phyloP scores from a whole-genome alignment of 169 alveolate species.

The Eimeria sp. region DNA sequence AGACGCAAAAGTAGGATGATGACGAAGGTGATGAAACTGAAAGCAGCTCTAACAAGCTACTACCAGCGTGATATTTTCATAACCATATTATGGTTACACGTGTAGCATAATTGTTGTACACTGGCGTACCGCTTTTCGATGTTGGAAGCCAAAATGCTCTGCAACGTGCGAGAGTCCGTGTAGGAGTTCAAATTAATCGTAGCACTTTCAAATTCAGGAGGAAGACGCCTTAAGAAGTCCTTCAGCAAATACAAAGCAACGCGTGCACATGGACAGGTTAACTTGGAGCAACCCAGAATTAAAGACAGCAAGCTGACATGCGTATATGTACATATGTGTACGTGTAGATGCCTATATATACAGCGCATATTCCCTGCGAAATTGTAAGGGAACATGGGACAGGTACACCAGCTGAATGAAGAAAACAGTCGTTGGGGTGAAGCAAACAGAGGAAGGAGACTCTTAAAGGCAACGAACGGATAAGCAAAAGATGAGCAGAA shows the following conservation, averaged over 20 bases:
- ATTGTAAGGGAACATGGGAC: no score
- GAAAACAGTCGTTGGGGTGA: no score
- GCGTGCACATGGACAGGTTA: neutral
- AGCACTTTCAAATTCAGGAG: constrained; percentile 90
- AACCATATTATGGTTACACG: no score
- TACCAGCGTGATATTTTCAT: no score
- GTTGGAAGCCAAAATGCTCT: constrained; percentile 91
- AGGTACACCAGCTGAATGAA: no score
- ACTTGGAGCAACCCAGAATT: neutral
- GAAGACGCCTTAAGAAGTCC: constrained; percentile 93
- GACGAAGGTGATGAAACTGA: neutral
- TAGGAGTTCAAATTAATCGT: constrained; percentile 95
- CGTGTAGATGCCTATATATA: neutral
- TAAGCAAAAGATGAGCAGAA: no score
- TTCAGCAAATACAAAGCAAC: neutral
- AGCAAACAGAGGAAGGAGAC: no score
- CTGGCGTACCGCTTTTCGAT: constrained; percentile 93
- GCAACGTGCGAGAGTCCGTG: constrained; percentile 95
- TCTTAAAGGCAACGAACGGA: no score
- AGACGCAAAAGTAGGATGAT: neutral
- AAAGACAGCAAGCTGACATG: neutral
- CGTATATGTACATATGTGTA: neutral
- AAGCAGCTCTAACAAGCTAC: neutral
- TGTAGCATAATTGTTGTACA: neutral
- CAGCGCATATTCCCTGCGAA: no score